Base-by-base conservation (phyloP, 2,329 filamentous ascomycete species). In the Penicillium freii region DNA sequence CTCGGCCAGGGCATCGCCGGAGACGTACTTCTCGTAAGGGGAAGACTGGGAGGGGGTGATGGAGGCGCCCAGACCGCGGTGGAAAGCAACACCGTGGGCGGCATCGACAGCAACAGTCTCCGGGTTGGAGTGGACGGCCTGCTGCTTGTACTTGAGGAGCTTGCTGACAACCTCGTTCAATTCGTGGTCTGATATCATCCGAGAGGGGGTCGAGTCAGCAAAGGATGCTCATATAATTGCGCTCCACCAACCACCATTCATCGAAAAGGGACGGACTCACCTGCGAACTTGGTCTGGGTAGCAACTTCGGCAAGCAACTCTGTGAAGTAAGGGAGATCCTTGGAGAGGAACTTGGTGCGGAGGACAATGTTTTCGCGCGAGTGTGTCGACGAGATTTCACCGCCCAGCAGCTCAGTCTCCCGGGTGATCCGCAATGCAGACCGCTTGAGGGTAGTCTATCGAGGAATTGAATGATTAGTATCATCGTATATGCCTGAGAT, bases 241-340 rank as follows among this genome's bases (percentile, higher is more conserved):
- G 48, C 17, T 51, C 3, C 23, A 42, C 27, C 54, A 21, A 49
- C 4, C 45, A 51, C 57, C 39, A 48, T 48, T 58, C n/a, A 36
- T 42, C 34, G 17, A 29, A 56, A 56, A 49, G 34, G 19, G 38
- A 39, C n/a, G 17, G 11, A 72, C 77, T 69, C 74, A 87, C 85
- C 76, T 61, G 87, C 86, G 77, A 91, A 99, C 80, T 91, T 94
- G 68, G 93, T 96, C 78, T 90, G 82, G 61, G 88, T 87, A 71
- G 94, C 83, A 70, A 97, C 90, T 82, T 99, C 95, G 72, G 89
- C 91, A 68, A 99, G 85, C 65, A 99, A 84, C 82, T 99, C 94
- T 71, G 92, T 86, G 77, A 96, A 99, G 85, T 97, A 99, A 67
- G 94, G 94, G 66, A 99, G 87, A 76, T 99, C 92, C 75, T 94